phyloP scores from a whole-genome alignment of 2,329 filamentous ascomycete species.

The Capronia epimyces region DNA sequence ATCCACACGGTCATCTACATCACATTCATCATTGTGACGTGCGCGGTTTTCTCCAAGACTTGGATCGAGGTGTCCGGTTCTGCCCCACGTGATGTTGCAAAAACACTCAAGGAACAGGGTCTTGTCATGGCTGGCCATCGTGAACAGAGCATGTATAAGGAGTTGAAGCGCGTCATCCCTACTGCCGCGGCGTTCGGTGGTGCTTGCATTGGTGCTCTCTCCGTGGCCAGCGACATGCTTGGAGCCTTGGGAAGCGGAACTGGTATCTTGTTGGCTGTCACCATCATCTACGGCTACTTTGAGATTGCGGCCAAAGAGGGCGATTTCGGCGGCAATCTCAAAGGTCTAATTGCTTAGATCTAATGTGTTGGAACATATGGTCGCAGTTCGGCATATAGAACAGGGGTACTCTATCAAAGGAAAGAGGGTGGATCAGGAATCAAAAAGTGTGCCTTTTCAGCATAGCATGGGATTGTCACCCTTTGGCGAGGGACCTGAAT shows the following conservation, averaged over 20 bases:
- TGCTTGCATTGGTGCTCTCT: conserved; percentile 96
- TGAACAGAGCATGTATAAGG: conserved; percentile 99
- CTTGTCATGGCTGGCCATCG: conserved; percentile 99
- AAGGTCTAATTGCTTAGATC: conserved; percentile 54
- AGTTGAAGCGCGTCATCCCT: conserved; percentile 98
- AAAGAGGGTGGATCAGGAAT: background rate
- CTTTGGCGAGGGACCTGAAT: background rate
- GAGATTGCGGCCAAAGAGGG: conserved; percentile 99
- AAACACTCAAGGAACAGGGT: conserved; percentile 99
- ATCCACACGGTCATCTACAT: conserved; percentile 96
- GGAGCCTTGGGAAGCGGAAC: conserved; percentile 94
- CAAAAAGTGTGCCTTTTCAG: conserved; percentile 11
- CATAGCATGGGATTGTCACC: conserved; percentile 10
- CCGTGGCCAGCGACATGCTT: conserved; percentile 89
- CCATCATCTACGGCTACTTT: conserved; percentile 99
- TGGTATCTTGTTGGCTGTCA: conserved; percentile 95
- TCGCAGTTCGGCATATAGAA: background rate
- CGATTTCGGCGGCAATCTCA: conserved; percentile 70
- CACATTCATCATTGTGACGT: conserved; percentile 94
- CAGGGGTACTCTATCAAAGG: background rate
- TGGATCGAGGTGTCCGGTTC: conserved; percentile 99
- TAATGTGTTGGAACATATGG: background rate
- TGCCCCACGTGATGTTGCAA: conserved; percentile 94
- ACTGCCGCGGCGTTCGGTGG: conserved; percentile 97
- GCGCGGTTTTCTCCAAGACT: conserved; percentile 98